These are phyloP conservation scores for Linderniella brevidens DNA, from an alignment of 257 asterid species.

Conservation along the genomic window DNA sequence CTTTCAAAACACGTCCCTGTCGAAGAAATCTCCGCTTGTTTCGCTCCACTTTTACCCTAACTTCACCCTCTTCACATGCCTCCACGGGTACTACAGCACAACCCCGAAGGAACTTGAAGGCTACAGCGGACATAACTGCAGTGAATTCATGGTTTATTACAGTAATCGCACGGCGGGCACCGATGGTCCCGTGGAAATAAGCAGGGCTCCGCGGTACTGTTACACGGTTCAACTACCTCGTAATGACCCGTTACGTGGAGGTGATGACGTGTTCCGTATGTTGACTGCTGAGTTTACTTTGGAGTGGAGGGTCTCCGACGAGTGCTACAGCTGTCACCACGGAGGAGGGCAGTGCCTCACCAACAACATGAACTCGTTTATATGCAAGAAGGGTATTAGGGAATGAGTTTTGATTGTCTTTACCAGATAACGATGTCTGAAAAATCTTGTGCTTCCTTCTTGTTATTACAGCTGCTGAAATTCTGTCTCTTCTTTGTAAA, in stretches of 20 bases:
- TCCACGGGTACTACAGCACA: too few species aligned
- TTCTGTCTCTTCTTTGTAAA: not conserved
- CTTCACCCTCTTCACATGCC: slow-evolving; percentile 15
- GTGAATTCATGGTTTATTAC: not conserved
- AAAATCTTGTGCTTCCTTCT: too few species aligned
- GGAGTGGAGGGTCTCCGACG: slow-evolving; percentile 13
- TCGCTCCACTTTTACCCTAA: slow-evolving; percentile 11
- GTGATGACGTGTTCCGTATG: not conserved
- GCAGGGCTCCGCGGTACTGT: not conserved
- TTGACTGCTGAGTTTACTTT: slow-evolving; percentile 7
- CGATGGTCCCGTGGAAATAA: too few species aligned
- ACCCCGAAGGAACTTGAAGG: not conserved
- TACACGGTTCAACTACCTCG: slow-evolving; percentile 9
- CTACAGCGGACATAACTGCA: not conserved
- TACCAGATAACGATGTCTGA: too few species aligned
- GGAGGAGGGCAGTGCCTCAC: slow-evolving; percentile 10
- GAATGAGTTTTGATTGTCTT: too few species aligned
- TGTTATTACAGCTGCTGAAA: too few species aligned
- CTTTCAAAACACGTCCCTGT: not conserved
- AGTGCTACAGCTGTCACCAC: slow-evolving; percentile 10
- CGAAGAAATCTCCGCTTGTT: slow-evolving; percentile 5
- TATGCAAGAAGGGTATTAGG: not conserved
- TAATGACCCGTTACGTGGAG: not conserved
- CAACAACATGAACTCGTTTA: not conserved
- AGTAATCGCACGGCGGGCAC: not conserved